These are phyloP conservation scores for Cercophora newfieldiana DNA, from an alignment of 495 filamentous ascomycete genomes.

Conservation along the genomic window DNA sequence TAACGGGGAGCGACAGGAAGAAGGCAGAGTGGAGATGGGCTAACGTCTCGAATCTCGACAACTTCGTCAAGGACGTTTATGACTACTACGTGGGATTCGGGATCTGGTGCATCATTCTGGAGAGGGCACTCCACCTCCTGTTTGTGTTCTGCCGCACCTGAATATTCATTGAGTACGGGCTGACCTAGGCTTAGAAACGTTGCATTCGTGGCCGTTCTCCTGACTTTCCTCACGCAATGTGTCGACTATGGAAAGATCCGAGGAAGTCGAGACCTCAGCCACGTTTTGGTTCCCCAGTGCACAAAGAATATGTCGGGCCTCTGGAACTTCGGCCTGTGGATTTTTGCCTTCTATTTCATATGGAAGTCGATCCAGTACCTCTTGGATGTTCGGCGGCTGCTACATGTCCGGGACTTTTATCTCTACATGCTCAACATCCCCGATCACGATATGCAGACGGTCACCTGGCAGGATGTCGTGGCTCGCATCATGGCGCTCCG, in stretches of 20 bases:
- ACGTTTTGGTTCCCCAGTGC: constrained; percentile 80
- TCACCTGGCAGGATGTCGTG: constrained; percentile 94
- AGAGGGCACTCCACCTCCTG: constrained; percentile 69
- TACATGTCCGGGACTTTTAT: constrained; percentile 86
- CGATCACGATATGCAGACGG: constrained; percentile 91
- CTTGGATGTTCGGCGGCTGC: constrained; percentile 71
- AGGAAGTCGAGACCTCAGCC: constrained; percentile 69
- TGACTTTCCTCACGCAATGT: constrained; percentile 83
- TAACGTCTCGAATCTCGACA: constrained; percentile 88
- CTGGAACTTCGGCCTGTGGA: constrained; percentile 77
- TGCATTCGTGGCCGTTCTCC: constrained; percentile 80
- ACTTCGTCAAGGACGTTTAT: constrained; percentile 88
- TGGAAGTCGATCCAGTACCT: constrained; percentile 73
- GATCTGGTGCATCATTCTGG: constrained; percentile 84
- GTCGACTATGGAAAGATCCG: constrained; percentile 77
- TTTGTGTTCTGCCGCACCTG: constrained; percentile 45
- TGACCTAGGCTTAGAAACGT: constrained; percentile 45
- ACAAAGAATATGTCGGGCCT: constrained; percentile 82
- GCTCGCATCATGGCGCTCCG: constrained; percentile 82
- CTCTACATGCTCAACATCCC: constrained; percentile 80
- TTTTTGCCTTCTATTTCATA: constrained; percentile 86
- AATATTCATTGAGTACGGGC: constrained; percentile 23
- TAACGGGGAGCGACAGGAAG: constrained; percentile 65
- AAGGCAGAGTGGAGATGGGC: constrained; percentile 95
- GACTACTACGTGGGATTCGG: constrained; percentile 83